Percentiles rank a stretch among this genome's conserved stretches.
phyloP scores from a whole-genome alignment of 129 eudicot species.

The Kitagawia praeruptora region DNA sequence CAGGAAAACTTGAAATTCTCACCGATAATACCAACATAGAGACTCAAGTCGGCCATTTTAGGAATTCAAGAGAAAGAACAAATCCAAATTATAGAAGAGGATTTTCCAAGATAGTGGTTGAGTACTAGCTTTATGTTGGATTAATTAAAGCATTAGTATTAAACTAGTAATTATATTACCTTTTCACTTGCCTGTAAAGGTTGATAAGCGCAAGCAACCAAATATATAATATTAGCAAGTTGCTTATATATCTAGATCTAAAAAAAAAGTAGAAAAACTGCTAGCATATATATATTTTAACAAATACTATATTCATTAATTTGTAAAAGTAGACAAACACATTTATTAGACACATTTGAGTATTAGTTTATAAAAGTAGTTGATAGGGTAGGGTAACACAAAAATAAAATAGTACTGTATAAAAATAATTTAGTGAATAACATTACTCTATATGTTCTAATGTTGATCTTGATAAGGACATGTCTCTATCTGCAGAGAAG shows the following conservation, averaged over 20 bases:
- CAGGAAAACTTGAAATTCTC: background rate
- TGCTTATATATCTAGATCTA: background rate
- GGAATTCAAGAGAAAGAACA: background rate
- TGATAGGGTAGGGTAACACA: background rate
- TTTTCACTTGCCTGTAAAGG: background rate
- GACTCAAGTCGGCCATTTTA: conserved; percentile 24
- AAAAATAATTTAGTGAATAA: no score
- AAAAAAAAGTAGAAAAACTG: background rate
- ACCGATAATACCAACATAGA: conserved; percentile 29
- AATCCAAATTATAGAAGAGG: background rate
- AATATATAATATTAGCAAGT: background rate
- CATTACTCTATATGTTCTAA: no score
- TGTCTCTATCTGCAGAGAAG: no score
- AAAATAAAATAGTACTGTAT: no score
- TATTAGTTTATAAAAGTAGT: background rate
- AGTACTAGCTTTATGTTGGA: background rate
- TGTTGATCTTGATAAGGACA: no score
- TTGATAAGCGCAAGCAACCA: background rate
- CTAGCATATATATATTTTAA: background rate
- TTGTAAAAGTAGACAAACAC: background rate
- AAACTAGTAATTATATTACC: background rate
- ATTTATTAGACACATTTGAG: no score
- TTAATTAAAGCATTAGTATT: background rate
- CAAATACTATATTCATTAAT: no score
- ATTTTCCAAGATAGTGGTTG: background rate